Conservation (phyloP, 371 early-diverging fungal genomes). For the Aphelidium insulamus region DNA sequence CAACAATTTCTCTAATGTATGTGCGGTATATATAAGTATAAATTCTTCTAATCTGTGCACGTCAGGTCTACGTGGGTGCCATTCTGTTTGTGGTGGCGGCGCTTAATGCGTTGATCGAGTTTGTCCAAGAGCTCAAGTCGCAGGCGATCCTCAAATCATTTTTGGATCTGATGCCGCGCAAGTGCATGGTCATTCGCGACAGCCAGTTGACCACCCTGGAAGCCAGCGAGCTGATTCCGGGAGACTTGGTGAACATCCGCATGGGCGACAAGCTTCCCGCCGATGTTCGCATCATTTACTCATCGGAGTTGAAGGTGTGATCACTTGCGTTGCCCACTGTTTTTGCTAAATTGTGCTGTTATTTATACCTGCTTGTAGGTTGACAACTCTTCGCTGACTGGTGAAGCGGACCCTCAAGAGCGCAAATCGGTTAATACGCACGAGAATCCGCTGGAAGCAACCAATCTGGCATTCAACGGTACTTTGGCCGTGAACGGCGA, state of each 20-base stretch:
- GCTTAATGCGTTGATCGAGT: conserved; percentile 76
- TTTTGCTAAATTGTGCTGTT: no score
- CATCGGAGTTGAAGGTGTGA: conserved; percentile 64
- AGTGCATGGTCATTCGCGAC: conserved; percentile 51
- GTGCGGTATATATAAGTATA: conserved; percentile 3
- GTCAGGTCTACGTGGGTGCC: conserved; percentile 59
- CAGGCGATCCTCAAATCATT: conserved; percentile 70
- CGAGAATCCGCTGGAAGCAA: conserved; percentile 66
- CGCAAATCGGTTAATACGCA: conserved; percentile 27
- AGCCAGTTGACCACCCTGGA: conserved; percentile 29
- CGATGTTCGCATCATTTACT: conserved; percentile 46
- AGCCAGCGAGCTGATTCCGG: conserved; percentile 50
- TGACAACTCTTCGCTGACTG: conserved; percentile 90
- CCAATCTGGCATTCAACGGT: conserved; percentile 71
- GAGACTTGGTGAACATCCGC: conserved; percentile 64
- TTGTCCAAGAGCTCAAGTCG: conserved; percentile 66
- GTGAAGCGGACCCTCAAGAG: conserved; percentile 81
- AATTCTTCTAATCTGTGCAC: neutral
- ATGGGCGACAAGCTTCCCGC: conserved; percentile 90
- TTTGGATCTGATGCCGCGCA: conserved; percentile 62
- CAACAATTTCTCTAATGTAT: conserved; percentile 41
- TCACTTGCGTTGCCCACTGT: no score
- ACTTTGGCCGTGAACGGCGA: conserved; percentile 67
- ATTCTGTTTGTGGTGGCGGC: conserved; percentile 70
- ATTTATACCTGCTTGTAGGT: no score